Base-by-base conservation (phyloP, 2,329 filamentous ascomycete genomes). In the Xylaria sp. region DNA sequence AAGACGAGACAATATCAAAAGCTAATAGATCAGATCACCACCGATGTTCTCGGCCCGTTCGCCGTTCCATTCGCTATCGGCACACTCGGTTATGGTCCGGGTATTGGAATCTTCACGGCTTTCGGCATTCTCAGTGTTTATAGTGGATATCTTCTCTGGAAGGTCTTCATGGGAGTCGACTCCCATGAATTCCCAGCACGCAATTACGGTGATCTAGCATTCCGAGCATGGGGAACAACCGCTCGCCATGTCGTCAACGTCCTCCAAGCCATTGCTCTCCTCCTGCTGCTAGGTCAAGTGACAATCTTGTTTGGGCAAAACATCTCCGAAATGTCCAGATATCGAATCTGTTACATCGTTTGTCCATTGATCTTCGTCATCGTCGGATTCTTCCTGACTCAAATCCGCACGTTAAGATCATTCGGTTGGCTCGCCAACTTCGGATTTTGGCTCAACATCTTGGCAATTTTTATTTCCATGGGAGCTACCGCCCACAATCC, bases 381-480 rank as follows among this genome's bases (percentile, higher is more conserved):
- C 12, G 80, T 79, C 7, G 86, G 87, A 18, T 85, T 87, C 65
- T 32, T 87, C 10, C 69, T 88, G 3, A 85, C 85, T 3, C 86
- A 88, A 71, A 84, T 89, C 53, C 81, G 87, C 7, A 88, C 85
- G 0, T 78, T 89, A 39, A 82, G 86, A 72, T 78, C 80, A 10
- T 85, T 86, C 60, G 83, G 84, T 4, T 88, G 84, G 83, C 75
- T 89, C 0, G 85, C 86, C 15, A 88, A 87, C 68, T 72, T 83
- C 18, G 82, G 85, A 1, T 83, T 89, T 48, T 68, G 60, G 59
- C 23, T 67, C 39, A 70, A 70, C 23, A 39, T 68, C 32, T 36
- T 68, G 23, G 61, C 65, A 2, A 68, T 70, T 10, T 70, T 70
- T 18, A 60, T 70, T 41, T 70, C 68, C 9, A 70, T 70, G 68